Evolutionary conservation across 352 stramenopile genomes (phyloP), one percentile per base, ranked within the genome.

Genomic region (Pythium rhizo-oryzae): DNA sequence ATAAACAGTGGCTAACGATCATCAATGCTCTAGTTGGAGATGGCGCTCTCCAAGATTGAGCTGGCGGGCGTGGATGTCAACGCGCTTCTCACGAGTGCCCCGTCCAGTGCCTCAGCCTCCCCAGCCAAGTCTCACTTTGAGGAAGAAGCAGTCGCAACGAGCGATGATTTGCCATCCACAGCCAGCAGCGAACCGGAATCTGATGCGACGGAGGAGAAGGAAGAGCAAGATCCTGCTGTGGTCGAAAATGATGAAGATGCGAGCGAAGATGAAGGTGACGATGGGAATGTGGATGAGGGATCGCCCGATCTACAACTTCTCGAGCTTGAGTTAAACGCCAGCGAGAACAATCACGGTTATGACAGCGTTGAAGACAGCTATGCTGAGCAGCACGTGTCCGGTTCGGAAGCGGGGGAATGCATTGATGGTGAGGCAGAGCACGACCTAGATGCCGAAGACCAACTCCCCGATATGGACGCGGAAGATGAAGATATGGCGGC

Each of bases 11-110:
- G 44, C 25, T 25, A 16, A 44, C 5, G 3, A 13, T 51, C 21
- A 51, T 18, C 23, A 24, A 12, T 59, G 21, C 49, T 61, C 1
- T 61, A 90, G 84, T 33, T 91, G 8, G 81, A 93, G 28, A 85
- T 89, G 72, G 82, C 81, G 28, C 75, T 91, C 54, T 89, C 82
- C 4, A 90, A 90, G 68, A 84, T 90, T 25, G 78, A 90, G 41
- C 79, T 78, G 61, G 76, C 82, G 12, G 84, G 84, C 4, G 72
- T 87, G 13, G 78, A 88, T 55, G 72, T 71, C 13, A 88, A 74
- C n/a, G 76, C 78, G 1, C 63, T 90, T 21, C 50, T 76, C 7
- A 63, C 58, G 4, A 76, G 69, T 23, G 58, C 69, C 19, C 64
- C 69, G 13, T 28, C 69, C 4, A 75, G 69, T 51, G 54, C 69